Evolutionary conservation across 2,329 filamentous ascomycete genomes (phyloP).

Genomic region (Trichoderma atrobrunneum): DNA sequence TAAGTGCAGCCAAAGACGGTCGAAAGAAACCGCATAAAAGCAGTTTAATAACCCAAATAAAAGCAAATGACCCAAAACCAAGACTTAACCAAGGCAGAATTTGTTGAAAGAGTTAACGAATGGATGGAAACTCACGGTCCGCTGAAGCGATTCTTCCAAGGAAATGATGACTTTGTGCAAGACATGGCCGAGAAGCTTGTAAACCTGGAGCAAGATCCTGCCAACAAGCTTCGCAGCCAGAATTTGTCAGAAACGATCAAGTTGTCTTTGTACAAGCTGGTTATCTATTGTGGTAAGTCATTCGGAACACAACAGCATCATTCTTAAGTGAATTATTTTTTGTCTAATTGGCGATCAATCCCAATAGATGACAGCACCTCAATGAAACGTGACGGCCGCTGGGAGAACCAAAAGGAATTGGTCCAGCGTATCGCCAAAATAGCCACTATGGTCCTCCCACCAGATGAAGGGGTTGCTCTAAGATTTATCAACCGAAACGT

Average conservation of each 20-base stretch:
- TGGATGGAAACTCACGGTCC: background rate
- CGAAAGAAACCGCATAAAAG: background rate
- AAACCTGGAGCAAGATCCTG: background rate
- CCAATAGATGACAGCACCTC: background rate
- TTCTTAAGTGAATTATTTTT: too few relatives aligned
- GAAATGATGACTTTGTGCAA: background rate
- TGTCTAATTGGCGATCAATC: background rate
- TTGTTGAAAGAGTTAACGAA: background rate
- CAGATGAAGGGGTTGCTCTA: background rate
- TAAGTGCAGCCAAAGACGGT: background rate
- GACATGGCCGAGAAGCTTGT: background rate
- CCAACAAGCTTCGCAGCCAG: background rate
- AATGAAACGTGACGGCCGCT: background rate
- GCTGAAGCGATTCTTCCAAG: background rate
- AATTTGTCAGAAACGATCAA: background rate
- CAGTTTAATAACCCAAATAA: background rate
- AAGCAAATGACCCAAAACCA: background rate
- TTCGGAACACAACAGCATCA: background rate
- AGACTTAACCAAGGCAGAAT: background rate
- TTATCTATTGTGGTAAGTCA: background rate
- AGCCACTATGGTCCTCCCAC: background rate
- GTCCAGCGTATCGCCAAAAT: background rate
- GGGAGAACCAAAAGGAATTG: conserved; percentile 1
- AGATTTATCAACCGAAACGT: background rate
- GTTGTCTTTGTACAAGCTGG: background rate